Evolutionary conservation across 1,284 basidiomycete genomes (phyloP), one percentile per base, ranked within the genome.

Genomic region (Violaceomyces palustris): DNA sequence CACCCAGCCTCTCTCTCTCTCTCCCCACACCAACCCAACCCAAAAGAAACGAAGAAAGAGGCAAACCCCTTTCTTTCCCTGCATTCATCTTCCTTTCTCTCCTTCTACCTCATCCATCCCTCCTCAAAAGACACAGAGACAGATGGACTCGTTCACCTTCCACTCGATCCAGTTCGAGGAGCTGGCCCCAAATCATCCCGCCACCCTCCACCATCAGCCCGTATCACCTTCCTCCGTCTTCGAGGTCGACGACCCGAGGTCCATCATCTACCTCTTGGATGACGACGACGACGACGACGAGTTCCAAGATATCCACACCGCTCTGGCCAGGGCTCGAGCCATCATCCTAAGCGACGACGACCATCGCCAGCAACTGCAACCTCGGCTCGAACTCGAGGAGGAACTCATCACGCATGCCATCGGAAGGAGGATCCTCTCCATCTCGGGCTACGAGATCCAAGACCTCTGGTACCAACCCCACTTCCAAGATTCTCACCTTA

Each of bases 191-290:
- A 38, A 47, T 3, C 26, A 44, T n/a, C 19, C 12, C 9, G 42
- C 34, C 25, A 33, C 47, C 15, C 15, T 66, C 3, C 38, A 9
- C n/a, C n/a, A n/a, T n/a, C n/a, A n/a, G n/a, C n/a, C n/a, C n/a
- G n/a, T n/a, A n/a, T n/a, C n/a, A 3, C 61, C 60, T 5, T 51
- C 54, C 1, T 39, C 47, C 4, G 42, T 66, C 18, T 45, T 48
- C n/a, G 63, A 66, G 36, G 26, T 48, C 4, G 51, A 61, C 25
- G 53, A 60, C 28, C 36, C 45, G 5, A 37, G 56, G 14, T 61
- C 63, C 4, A 33, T 63, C 33, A 42, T 66, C 9, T 66, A 66
- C 18, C 35, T 63, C 11, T 38, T 61, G 18, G 51, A 63, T 6
- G 53, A 60, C 33, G 60, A 55, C 17, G 46, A 56, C 22, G 11